Percentiles rank a stretch among this genome's conserved stretches.
These are phyloP conservation scores for Sungouiozyma intestinalis DNA, from an alignment of 805 yeast species.

Conservation along the genomic window DNA sequence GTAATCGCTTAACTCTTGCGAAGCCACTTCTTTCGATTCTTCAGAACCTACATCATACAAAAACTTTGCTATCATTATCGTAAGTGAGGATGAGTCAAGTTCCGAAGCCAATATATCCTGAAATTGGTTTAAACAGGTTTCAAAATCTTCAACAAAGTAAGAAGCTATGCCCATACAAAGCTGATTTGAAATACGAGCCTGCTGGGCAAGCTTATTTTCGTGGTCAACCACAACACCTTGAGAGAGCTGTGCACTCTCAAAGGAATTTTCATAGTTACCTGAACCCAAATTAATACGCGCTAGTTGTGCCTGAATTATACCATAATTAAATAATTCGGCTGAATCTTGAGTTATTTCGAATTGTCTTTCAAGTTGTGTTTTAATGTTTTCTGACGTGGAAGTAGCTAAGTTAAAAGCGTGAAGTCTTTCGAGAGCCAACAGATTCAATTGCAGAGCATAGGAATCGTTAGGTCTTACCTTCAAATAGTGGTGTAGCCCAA, in stretches of 20 bases:
- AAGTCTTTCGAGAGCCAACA: constrained; percentile 57
- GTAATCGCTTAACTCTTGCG: constrained; percentile 66
- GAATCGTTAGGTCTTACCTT: constrained; percentile 50
- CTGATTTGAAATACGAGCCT: constrained; percentile 43
- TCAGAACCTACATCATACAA: constrained; percentile 63
- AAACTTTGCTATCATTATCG: constrained; percentile 67
- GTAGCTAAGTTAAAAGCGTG: constrained; percentile 50
- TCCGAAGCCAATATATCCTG: constrained; percentile 47
- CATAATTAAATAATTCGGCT: constrained; percentile 38
- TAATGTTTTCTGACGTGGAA: constrained; percentile 36
- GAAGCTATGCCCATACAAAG: constrained; percentile 63
- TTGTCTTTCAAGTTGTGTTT: constrained; percentile 39
- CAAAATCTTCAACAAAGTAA: constrained; percentile 55
- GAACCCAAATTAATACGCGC: constrained; percentile 63
- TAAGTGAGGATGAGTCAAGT: constrained; percentile 53
- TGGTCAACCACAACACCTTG: constrained; percentile 39
- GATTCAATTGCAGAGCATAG: constrained; percentile 45
- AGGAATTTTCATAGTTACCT: constrained; percentile 44
- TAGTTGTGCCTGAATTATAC: constrained; percentile 53
- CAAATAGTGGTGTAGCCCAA: constrained; percentile 56
- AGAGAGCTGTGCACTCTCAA: constrained; percentile 50
- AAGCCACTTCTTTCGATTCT: constrained; percentile 74
- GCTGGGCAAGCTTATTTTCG: constrained; percentile 26
- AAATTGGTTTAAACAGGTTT: constrained; percentile 57
- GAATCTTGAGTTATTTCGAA: constrained; percentile 49